Conservation (phyloP, 2,329 filamentous ascomycete species). For the Verticillium tricorpus region DNA sequence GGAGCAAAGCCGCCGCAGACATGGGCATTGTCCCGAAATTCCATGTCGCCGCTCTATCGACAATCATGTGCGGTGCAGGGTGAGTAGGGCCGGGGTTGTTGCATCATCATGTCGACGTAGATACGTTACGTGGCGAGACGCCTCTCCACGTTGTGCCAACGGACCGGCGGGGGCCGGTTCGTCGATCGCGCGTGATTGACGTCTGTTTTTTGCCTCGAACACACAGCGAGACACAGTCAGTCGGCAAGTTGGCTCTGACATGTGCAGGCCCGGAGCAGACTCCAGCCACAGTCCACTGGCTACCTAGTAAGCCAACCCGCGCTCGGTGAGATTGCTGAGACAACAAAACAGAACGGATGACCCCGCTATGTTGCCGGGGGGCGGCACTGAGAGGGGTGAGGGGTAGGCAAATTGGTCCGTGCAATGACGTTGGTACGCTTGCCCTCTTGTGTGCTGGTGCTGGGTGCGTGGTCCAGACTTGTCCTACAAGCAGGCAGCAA, state of each 20-base stretch:
- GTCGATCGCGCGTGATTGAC: background rate
- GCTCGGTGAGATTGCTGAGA: background rate
- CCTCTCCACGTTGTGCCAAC: too few species aligned
- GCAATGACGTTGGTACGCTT: background rate
- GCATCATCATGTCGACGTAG: background rate
- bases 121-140: background rate
- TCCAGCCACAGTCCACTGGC: too few species aligned
- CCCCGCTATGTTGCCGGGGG: background rate
- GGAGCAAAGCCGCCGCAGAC: background rate
- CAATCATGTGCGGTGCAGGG: background rate
- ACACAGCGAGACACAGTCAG: background rate
- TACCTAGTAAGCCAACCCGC: too few species aligned
- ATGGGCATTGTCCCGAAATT: background rate
- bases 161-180: too few species aligned
- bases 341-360: background rate
- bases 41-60: background rate
- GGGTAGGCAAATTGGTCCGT: background rate
- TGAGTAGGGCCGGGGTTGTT: background rate
- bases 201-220: background rate
- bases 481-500: too few species aligned
- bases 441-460: background rate
- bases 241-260: background rate
- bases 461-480: background rate
- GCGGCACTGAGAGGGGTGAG: background rate
- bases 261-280: background rate